Percentiles rank a stretch among this genome's conserved stretches.
Evolutionary conservation across 2,329 filamentous ascomycete genomes (phyloP).

Genomic region (Sclerotinia borealis): DNA sequence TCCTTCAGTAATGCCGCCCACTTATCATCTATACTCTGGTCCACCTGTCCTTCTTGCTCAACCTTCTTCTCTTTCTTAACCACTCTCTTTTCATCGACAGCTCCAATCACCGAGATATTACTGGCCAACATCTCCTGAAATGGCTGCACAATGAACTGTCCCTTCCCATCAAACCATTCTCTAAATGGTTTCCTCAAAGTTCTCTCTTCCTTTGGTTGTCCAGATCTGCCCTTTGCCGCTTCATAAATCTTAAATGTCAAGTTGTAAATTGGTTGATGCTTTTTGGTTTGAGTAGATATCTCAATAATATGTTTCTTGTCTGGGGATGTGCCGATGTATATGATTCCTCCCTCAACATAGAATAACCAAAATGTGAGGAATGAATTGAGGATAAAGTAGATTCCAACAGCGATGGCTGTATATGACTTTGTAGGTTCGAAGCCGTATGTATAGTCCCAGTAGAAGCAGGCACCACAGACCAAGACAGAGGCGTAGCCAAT

Average conservation of each 20-base stretch:
- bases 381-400: constrained; percentile 75
- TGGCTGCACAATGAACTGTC: constrained; percentile 65
- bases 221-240: constrained; percentile 14
- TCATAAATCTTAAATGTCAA: constrained; percentile 54
- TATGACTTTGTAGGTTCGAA: constrained; percentile 81
- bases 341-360: constrained; percentile 70
- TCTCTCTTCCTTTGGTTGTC: constrained; percentile 26
- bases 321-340: constrained; percentile 63
- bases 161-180: constrained; percentile 68
- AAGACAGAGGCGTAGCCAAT: constrained; percentile 79
- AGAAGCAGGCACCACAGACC: constrained; percentile 78
- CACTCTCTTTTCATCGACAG: constrained; percentile 57
- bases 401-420: constrained; percentile 70
- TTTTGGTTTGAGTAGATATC: constrained; percentile 66
- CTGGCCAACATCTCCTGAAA: constrained; percentile 74
- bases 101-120: constrained; percentile 59
- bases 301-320: constrained; percentile 64
- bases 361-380: constrained; percentile 79
- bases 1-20: constrained; percentile 30
- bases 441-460: constrained; percentile 84
- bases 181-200: constrained; percentile 61
- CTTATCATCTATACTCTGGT: constrained; percentile 29
- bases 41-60: constrained; percentile 14
- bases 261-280: constrained; percentile 76
- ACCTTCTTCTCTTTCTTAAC: constrained; percentile 23